Evolutionary conservation across 2,329 filamentous ascomycete species (phyloP).

Genomic region (Phialemonium atrogriseum): DNA sequence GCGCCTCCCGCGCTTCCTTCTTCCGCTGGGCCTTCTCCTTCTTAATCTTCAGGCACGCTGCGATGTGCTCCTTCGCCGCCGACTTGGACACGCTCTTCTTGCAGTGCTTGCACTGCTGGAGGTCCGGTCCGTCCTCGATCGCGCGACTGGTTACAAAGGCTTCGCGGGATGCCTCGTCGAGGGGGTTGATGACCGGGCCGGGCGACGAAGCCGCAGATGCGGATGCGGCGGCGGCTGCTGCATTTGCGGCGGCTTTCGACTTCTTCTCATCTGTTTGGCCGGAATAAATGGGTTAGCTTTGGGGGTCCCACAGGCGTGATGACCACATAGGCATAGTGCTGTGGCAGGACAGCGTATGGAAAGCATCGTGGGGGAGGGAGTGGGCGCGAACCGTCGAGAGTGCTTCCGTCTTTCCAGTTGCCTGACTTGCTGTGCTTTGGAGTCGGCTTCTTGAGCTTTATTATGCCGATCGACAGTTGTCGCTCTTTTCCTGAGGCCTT

Average conservation of each 20-base stretch:
- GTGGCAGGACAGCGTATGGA: not conserved
- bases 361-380: not conserved
- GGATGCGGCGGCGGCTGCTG: slow-evolving; percentile 31
- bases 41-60: slow-evolving; percentile 75
- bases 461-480: slow-evolving; percentile 30
- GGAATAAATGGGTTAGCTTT: not conserved
- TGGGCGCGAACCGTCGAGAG: slow-evolving; percentile 47
- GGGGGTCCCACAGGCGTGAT: no score
- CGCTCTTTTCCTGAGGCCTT: slow-evolving; percentile 25
- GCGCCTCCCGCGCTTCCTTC: slow-evolving; percentile 64
- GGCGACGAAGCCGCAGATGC: no score
- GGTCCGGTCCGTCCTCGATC: slow-evolving; percentile 69
- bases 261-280: slow-evolving; percentile 47
- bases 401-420: slow-evolving; percentile 62
- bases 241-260: slow-evolving; percentile 27
- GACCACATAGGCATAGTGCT: no score
- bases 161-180: slow-evolving; percentile 69
- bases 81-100: slow-evolving; percentile 78
- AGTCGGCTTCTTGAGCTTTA: slow-evolving; percentile 55
- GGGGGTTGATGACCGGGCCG: slow-evolving; percentile 52
- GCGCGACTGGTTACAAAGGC: slow-evolving; percentile 77
- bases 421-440: slow-evolving; percentile 59
- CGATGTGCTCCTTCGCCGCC: slow-evolving; percentile 70
- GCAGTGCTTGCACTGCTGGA: slow-evolving; percentile 87
- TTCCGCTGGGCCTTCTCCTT: slow-evolving; percentile 72